A percentile compares a stretch with the other conserved stretches of the same genome.
phyloP scores from a whole-genome alignment of 2,329 filamentous ascomycete genomes.

The Epichloe coenophiala region DNA sequence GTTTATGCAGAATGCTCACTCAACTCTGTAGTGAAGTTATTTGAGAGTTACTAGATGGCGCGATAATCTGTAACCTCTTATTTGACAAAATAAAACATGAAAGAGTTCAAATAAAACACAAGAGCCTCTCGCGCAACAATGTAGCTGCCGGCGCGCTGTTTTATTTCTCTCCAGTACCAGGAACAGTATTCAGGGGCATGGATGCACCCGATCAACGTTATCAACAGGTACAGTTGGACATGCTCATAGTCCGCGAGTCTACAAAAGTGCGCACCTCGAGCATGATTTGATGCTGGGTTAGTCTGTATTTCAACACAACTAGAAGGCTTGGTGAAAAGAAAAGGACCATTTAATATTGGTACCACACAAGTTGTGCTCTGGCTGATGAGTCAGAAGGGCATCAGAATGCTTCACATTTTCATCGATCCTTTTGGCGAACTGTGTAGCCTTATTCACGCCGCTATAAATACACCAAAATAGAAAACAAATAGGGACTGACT shows the following conservation, averaged over 20 bases:
- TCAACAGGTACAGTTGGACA: background rate
- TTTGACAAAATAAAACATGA: background rate
- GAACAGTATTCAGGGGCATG: background rate
- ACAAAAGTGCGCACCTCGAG: background rate
- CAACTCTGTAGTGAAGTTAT: background rate
- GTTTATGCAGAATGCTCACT: too few relatives aligned
- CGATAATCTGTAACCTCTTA: background rate
- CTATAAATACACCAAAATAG: slow-evolving; percentile 14
- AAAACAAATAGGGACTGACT: slow-evolving; percentile 6
- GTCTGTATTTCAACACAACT: background rate
- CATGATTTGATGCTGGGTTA: background rate
- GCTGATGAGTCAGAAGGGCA: background rate
- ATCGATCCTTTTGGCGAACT: background rate
- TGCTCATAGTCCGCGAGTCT: background rate
- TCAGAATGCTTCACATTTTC: background rate
- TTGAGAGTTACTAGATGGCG: background rate
- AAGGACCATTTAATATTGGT: background rate
- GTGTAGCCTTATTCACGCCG: background rate
- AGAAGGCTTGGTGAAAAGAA: background rate
- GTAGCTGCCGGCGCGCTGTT: background rate
- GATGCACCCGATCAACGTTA: background rate
- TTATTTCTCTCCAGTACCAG: background rate
- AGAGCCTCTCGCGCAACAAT: background rate
- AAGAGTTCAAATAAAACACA: background rate
- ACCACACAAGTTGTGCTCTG: background rate